Evolutionary conservation across 768 basidiomycete genomes (phyloP), one percentile per base, ranked within the genome.

Genomic region (Cytidiella melzeri): DNA sequence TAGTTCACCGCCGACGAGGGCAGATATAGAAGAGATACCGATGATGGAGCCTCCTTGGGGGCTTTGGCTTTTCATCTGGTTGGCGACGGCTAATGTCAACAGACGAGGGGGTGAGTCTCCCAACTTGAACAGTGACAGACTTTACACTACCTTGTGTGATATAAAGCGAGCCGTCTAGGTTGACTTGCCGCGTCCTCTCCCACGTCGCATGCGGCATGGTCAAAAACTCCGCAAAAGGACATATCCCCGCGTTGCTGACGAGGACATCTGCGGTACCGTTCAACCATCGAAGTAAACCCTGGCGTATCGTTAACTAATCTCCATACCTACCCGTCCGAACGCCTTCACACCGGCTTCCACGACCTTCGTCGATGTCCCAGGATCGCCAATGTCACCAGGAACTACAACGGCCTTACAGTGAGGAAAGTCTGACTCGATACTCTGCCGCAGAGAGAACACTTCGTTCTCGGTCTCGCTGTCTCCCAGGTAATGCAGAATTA

Each of bases 41-140:
- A 89, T 80, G 59, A 89, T 86, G 3, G 81, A 77, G 3, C 87
- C 87, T 3, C 86, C 84, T 60, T 80, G 80, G 2, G 84, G 84
- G 5, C 62, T 68, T 57, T 87, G 87, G 13, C 56, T 66, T 53
- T 79, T 78, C 87, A 89, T 89, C 60, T 84, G 83, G 52, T 81
- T 83, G 7, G 84, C 84, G 2, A 82, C 79, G 13, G 83, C 84
- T 80, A 43, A 15, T 24, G 7, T 9, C 15, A 18, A 44, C 41
- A 43, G 13, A 18, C 18, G 34, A 5, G 42, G 54, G 55, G 19
- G 45, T 50, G 47, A 54, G 42, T n/a, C 43, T 18, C 21, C 24
- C 15, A 28, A 42, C 18, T 45, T 21, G 19, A 10, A 27, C 5
- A 20, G 13, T 2, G 43, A 43, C 15, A 15, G 15, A 34, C 30